phyloP scores from a whole-genome alignment of 768 basidiomycete species.

The Chalciporus piperatus region DNA sequence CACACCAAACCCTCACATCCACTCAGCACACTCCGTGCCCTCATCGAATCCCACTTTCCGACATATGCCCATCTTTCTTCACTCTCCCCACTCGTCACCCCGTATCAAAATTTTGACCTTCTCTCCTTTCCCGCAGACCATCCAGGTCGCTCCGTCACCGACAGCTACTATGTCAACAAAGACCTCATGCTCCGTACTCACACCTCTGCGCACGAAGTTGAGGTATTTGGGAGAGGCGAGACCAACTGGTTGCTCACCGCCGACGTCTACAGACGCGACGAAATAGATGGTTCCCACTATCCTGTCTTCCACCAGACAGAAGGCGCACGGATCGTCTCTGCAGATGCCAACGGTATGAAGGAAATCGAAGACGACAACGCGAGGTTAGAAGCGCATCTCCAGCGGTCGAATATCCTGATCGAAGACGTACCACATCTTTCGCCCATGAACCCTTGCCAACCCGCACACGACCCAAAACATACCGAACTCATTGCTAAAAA shows the following conservation, averaged over 20 bases:
- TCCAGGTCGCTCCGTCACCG: slow-evolving; percentile 84
- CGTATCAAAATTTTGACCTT: slow-evolving; percentile 93
- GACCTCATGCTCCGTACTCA: slow-evolving; percentile 93
- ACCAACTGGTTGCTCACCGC: slow-evolving; percentile 89
- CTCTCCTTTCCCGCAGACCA: slow-evolving; percentile 93
- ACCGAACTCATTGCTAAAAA: slow-evolving; percentile 78
- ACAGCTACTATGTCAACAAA: slow-evolving; percentile 95
- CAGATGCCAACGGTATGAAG: slow-evolving; percentile 52
- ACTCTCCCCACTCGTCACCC: slow-evolving; percentile 86
- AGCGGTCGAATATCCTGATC: slow-evolving; percentile 75
- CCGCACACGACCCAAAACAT: slow-evolving; percentile 67
- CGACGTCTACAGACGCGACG: slow-evolving; percentile 97
- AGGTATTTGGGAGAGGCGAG: slow-evolving; percentile 74
- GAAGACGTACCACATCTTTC: slow-evolving; percentile 80
- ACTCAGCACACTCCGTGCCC: slow-evolving; percentile 74
- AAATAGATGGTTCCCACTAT: slow-evolving; percentile 95
- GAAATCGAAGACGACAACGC: slow-evolving; percentile 73
- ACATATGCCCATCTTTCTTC: slow-evolving; percentile 71
- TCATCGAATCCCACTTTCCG: slow-evolving; percentile 84
- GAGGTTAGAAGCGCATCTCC: slow-evolving; percentile 55
- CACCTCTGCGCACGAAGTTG: slow-evolving; percentile 97
- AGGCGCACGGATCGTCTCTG: slow-evolving; percentile 79
- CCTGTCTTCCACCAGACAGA: slow-evolving; percentile 99
- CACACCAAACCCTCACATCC: slow-evolving; percentile 81
- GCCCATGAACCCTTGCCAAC: slow-evolving; percentile 76